A percentile compares a stretch with the other conserved stretches of the same genome.
Evolutionary conservation across 2,329 filamentous ascomycete genomes (phyloP).

Genomic region (Apiospora sp.): DNA sequence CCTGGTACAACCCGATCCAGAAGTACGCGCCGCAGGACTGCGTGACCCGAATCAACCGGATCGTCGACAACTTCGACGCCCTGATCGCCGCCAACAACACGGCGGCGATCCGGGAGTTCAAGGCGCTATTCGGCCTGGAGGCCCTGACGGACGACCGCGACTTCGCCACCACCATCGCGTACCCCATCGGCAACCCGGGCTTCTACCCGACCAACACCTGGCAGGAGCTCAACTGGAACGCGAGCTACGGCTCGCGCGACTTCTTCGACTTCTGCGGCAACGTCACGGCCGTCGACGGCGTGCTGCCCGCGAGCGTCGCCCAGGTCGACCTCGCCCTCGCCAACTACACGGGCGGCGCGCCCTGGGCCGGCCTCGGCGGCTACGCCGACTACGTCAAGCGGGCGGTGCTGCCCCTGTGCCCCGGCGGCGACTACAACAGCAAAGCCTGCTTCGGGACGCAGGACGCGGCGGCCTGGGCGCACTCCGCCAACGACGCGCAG

Average conservation of each 20-base stretch:
- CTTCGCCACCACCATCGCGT: conserved; percentile 57
- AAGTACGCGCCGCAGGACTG: conserved; percentile 58
- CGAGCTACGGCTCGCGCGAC: conserved; percentile 49
- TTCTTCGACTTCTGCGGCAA: conserved; percentile 62
- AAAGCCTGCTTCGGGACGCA: conserved; percentile 53
- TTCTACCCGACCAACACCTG: conserved; percentile 59
- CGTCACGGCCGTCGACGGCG: conserved; percentile 54
- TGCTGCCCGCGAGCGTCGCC: conserved; percentile 52
- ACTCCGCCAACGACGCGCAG: conserved; percentile 47
- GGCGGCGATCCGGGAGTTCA: conserved; percentile 52
- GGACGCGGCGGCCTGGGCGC: conserved; percentile 52
- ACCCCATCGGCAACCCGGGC: conserved; percentile 55
- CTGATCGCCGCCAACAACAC: conserved; percentile 52
- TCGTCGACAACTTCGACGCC: conserved; percentile 57
- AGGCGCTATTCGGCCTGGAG: conserved; percentile 56
- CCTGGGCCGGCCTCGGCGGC: conserved; percentile 59
- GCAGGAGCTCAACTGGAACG: conserved; percentile 61
- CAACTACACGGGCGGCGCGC: conserved; percentile 56
- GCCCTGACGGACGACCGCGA: conserved; percentile 53
- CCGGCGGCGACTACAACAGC: conserved; percentile 49
- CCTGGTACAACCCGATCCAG: conserved; percentile 59
- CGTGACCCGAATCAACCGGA: conserved; percentile 55
- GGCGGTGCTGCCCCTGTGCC: conserved; percentile 51
- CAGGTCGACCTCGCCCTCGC: conserved; percentile 54
- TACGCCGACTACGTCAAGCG: conserved; percentile 61